A percentile compares a stretch with the other conserved stretches of the same genome.
These are phyloP conservation scores for Colletotrichum lupini DNA, from an alignment of 2,329 filamentous ascomycete species.

Conservation along the genomic window DNA sequence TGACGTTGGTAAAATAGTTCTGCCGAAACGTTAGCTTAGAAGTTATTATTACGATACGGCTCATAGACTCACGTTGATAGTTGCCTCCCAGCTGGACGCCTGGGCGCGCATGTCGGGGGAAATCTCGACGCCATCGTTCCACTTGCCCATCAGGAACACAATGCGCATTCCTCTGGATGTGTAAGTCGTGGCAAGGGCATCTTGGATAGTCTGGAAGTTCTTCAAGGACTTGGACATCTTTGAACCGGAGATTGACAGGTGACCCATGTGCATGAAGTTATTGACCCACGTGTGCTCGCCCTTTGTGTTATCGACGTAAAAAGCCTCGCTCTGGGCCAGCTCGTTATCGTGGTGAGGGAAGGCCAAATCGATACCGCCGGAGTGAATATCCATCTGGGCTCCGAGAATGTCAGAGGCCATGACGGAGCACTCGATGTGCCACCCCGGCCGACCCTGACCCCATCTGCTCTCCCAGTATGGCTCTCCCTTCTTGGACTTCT, in stretches of 20 bases:
- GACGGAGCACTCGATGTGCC: slow-evolving; percentile 97
- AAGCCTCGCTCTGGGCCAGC: slow-evolving; percentile 90
- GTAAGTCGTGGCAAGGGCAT: slow-evolving; percentile 78
- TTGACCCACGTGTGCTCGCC: slow-evolving; percentile 84
- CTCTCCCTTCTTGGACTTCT: slow-evolving; percentile 90
- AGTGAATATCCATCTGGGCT: slow-evolving; percentile 89
- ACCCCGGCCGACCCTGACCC: slow-evolving; percentile 89
- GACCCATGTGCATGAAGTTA: slow-evolving; percentile 96
- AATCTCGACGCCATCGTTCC: slow-evolving; percentile 93
- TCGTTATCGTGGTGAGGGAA: slow-evolving; percentile 97
- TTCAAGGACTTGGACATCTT: slow-evolving; percentile 98
- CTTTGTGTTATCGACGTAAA: slow-evolving; percentile 68
- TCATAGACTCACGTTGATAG: slow-evolving; percentile 67
- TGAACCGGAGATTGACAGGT: slow-evolving; percentile 82
- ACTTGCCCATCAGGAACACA: slow-evolving; percentile 87
- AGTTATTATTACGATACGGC: not conserved
- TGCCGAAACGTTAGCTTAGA: slow-evolving; percentile 38
- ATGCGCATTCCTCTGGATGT: slow-evolving; percentile 84
- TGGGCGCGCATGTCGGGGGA: slow-evolving; percentile 83
- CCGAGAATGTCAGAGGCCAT: slow-evolving; percentile 95
- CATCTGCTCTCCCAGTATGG: slow-evolving; percentile 90
- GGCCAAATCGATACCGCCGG: slow-evolving; percentile 88
- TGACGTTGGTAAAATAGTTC: slow-evolving; percentile 70
- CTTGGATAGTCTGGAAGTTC: slow-evolving; percentile 93
- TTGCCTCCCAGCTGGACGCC: slow-evolving; percentile 83